Base-by-base conservation (phyloP, 2,329 filamentous ascomycete species). In the Curvularia sp. region DNA sequence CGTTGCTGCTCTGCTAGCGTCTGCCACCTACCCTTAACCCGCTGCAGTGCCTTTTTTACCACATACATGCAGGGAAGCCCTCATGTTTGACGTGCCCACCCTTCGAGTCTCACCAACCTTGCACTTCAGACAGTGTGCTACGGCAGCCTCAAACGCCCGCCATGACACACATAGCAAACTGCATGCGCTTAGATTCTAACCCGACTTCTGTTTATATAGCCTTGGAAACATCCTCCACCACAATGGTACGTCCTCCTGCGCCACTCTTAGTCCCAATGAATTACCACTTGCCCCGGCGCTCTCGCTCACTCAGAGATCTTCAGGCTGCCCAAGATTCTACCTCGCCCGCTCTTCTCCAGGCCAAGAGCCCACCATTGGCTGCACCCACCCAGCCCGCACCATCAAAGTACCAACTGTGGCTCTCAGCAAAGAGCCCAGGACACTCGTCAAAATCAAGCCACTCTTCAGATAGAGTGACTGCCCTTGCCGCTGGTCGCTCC, bases 101-200 rank as follows among this genome's bases (percentile, higher is more conserved):
- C 70, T 67, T 66, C 69, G 65, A 77, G 75, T 77, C 74, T 77
- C 75, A 77, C 59, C 72, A 75, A 74, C 75, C 73, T 74, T 73
- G 74, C 63, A 66, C 61, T 64, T 67, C 64, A 68, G 63, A 73
- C 70, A 70, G 67, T 71, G 69, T 74, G 66, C 73, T 66, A 74
- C 70, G 60, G 68, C 65, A 66, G 64, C 67, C 68, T 74, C 72
- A 77, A 74, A 75, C 72, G 57, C 45, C 66, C 51, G 64, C 71
- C 73, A 78, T 78, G 76, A 74, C 75, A 76, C 77, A 79, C 72
- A 79, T 79, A 67, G 75, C 77, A 70, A 77, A 76, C 73, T 78
- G 76, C 74, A 77, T 78, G 64, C 74, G 77, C 53, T 70, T 64
- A 42, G 69, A 68, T 51, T 67, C 68, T 65, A 67, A 71, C 54